Percentiles rank a stretch among this genome's conserved stretches.
These are phyloP conservation scores for Phytophthora cactorum DNA, from an alignment of 352 stramenopile species.

Conservation along the genomic window DNA sequence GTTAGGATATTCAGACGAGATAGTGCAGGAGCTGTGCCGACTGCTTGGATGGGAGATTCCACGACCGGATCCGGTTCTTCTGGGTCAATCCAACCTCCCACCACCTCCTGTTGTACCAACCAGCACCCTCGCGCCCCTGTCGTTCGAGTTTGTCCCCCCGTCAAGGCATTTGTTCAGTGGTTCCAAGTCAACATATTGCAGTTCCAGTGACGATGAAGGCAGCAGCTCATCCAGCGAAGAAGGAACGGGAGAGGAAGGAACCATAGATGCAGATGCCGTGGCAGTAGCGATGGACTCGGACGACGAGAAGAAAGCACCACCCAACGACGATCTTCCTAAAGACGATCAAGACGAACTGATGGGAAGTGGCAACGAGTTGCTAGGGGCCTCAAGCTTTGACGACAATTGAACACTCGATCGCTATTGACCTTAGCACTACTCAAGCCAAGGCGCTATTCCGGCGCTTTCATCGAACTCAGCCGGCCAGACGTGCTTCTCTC, in stretches of 20 bases:
- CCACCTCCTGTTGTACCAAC: constrained; percentile 24
- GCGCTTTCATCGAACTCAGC: constrained; percentile 17
- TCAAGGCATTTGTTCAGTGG: constrained; percentile 82
- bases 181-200: constrained; percentile 64
- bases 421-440: constrained; percentile 3
- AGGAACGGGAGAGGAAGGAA: constrained; percentile 41
- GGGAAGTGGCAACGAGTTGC: constrained; percentile 76
- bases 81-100: constrained; percentile 68
- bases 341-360: constrained; percentile 78
- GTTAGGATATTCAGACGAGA: constrained; percentile 86
- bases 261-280: constrained; percentile 23
- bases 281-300: constrained; percentile 47
- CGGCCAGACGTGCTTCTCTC: constrained; percentile 15
- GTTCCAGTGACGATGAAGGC: constrained; percentile 62
- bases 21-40: constrained; percentile 81
- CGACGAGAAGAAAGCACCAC: constrained; percentile 30
- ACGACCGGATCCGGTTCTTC: constrained; percentile 65
- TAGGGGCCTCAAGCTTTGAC: constrained; percentile 68
- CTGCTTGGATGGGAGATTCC: constrained; percentile 82
- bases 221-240: constrained; percentile 64
- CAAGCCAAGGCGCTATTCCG: constrained; percentile 1
- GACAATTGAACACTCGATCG: constrained; percentile 41
- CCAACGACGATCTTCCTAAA: constrained; percentile 37
- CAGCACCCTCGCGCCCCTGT: constrained; percentile 40
- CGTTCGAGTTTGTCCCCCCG: constrained; percentile 73